Base-by-base conservation (phyloP, 1,284 basidiomycete species). In the Ganoderma sinense region DNA sequence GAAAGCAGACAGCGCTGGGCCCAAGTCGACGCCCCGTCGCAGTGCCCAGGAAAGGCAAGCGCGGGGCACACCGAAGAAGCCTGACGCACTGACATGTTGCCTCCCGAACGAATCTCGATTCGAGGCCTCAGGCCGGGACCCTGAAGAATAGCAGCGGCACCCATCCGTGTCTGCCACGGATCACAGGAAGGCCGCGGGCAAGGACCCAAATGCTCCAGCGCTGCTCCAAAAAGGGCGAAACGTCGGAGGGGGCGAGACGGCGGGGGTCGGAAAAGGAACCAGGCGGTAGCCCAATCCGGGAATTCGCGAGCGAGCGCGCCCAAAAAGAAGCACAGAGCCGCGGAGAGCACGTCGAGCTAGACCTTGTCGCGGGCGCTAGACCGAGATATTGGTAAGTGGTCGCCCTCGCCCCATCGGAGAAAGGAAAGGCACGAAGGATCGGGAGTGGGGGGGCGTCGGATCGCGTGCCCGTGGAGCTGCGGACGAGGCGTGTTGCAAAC, bases 41-140 rank as follows among this genome's bases (percentile, higher is more conserved):
- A 48, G 45, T 48, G 16, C 53, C 26, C 53, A 26, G 53, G 26
- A 29, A 29, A 26, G 16, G 53, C 14, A 14, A 31, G 53, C 53
- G 53, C 53, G 53, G 53, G 53, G 53, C 53, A 31, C 53, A 55
- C 53, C 26, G 53, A 55, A 55, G 53, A 55, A 55, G 53, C 29
- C 29, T 26, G 53, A 55, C 53, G 29, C 53, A 31, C 23, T 4
- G 53, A 55, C 53, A 29, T 26, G 53, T 16, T 6, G 26, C 53
- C 53, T 29, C 26, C 2, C 26, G 5, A 31, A 55, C 14, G 53
- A 14, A 55, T 55, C 53, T 26, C 8, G 53, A 55, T 55, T 31
- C 53, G 13, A 55, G 36, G 10, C 6, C 10, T 6, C 10, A 55
- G 29, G 14, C 26, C 5, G 26, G 26, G 14, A 31, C 53, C 53